Evolutionary conservation across 2,329 filamentous ascomycete species (phyloP).

Genomic region (Orbilia brochopaga): DNA sequence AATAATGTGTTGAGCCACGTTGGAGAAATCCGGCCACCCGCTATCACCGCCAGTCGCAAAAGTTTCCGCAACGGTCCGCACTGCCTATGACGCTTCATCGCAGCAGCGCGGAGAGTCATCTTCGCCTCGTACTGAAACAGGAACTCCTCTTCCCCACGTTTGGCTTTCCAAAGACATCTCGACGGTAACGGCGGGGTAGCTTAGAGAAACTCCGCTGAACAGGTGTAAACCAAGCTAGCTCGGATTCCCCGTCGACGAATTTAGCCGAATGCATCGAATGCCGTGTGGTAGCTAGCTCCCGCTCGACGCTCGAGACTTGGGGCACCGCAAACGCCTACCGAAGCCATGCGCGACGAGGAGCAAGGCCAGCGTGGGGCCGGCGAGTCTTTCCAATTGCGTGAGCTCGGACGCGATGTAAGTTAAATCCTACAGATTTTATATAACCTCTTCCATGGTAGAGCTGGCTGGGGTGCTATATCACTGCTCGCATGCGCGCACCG

Average conservation of each 20-base stretch:
- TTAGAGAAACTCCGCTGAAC: slow-evolving; percentile 21
- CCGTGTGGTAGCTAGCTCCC: background rate
- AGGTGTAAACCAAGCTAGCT: slow-evolving; percentile 27
- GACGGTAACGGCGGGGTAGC: background rate
- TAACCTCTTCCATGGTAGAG: background rate
- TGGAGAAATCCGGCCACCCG: background rate
- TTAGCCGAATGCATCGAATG: slow-evolving; percentile 18
- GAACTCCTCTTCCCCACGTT: background rate
- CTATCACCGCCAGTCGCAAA: background rate
- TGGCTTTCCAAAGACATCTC: background rate
- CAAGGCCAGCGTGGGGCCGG: slow-evolving; percentile 18
- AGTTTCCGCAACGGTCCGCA: background rate
- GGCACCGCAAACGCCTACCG: slow-evolving; percentile 15
- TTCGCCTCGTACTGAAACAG: background rate
- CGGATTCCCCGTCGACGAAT: background rate
- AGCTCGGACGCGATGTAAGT: slow-evolving; percentile 24
- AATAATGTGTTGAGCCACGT: slow-evolving; percentile 4
- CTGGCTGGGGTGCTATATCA: background rate
- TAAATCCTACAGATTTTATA: background rate
- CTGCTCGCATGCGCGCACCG: background rate
- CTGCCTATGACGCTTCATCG: background rate
- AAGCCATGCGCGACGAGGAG: slow-evolving; percentile 38
- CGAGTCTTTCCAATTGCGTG: slow-evolving; percentile 18
- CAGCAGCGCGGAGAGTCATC: background rate
- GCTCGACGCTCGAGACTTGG: background rate